Percentiles rank a stretch among this genome's conserved stretches.
Conservation (phyloP, 202 grass and related monocot genomes). For the Cymbopogon flexuosus region DNA sequence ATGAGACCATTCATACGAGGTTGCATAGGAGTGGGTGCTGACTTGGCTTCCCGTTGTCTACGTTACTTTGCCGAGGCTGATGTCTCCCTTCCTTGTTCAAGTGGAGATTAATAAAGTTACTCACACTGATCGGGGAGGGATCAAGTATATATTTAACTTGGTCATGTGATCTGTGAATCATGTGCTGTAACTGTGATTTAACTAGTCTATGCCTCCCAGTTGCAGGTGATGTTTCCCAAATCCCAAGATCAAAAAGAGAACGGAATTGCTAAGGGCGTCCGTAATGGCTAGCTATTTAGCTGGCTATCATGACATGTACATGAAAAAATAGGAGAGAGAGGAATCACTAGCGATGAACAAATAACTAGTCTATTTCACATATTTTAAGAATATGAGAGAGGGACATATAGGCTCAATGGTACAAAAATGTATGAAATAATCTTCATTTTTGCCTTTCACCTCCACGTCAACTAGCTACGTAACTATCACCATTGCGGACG, state of each 20-base stretch:
- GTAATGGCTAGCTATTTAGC: too few relatives aligned
- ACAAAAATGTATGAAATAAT: too few relatives aligned
- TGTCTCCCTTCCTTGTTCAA: background rate
- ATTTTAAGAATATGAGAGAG: too few relatives aligned
- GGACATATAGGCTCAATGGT: too few relatives aligned
- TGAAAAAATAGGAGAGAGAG: too few relatives aligned
- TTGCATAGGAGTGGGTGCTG: background rate
- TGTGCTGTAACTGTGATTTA: background rate
- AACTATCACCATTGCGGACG: too few relatives aligned
- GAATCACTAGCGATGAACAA: too few relatives aligned
- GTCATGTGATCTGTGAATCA: constrained; percentile 17
- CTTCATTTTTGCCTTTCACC: too few relatives aligned
- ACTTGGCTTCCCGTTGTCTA: background rate
- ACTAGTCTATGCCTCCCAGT: background rate
- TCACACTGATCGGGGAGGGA: background rate
- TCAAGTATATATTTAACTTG: background rate
- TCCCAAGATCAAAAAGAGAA: background rate
- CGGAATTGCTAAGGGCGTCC: background rate
- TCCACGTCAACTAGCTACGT: too few relatives aligned
- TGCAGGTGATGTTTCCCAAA: background rate
- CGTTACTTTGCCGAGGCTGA: background rate
- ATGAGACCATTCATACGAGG: background rate
- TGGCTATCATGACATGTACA: too few relatives aligned
- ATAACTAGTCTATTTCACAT: too few relatives aligned
- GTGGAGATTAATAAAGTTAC: constrained; percentile 17